phyloP scores from a whole-genome alignment of 352 stramenopile genomes.

The Globisporangium apiculatum region DNA sequence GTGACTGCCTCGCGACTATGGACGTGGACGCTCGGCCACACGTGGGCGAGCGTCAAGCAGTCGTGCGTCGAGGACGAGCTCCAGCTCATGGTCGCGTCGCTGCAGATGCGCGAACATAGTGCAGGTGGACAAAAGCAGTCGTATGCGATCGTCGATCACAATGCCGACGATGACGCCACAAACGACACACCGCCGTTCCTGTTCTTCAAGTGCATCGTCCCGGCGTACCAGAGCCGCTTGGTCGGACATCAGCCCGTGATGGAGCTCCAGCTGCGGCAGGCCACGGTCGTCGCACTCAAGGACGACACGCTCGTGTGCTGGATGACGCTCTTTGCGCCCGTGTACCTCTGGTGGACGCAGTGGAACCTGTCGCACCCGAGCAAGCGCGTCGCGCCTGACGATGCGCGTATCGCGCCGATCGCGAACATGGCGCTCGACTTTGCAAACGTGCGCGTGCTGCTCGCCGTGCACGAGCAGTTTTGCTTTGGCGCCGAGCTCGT shows the following conservation, averaged over 20 bases:
- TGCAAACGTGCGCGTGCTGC: constrained; percentile 39
- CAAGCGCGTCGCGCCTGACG: constrained; percentile 34
- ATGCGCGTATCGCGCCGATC: constrained; percentile 61
- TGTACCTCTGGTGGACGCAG: constrained; percentile 82
- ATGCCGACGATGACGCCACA: constrained; percentile 2
- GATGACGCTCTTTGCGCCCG: constrained; percentile 71
- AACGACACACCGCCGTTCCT: constrained; percentile 23
- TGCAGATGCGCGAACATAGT: constrained; percentile 49
- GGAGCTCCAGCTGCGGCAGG: constrained; percentile 35
- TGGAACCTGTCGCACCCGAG: constrained; percentile 71
- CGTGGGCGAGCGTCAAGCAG: constrained; percentile 55
- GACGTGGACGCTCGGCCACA: constrained; percentile 49
- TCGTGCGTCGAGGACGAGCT: constrained; percentile 83
- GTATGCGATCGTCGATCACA: constrained; percentile 36
- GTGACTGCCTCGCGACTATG: constrained; percentile 21
- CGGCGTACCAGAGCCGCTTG: constrained; percentile 73
- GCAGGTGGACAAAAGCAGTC: constrained; percentile 10
- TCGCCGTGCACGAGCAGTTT: constrained; percentile 49
- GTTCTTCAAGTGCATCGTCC: constrained; percentile 55
- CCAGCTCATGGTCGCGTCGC: constrained; percentile 48
- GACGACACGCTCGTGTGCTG: constrained; percentile 72
- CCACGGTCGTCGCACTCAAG: constrained; percentile 51
- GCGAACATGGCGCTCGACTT: constrained; percentile 46
- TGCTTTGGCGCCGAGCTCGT: constrained; percentile 46
- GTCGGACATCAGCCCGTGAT: constrained; percentile 66